Conservation (phyloP, 1,139 yeast genomes). For the Taiozyma sp. region DNA sequence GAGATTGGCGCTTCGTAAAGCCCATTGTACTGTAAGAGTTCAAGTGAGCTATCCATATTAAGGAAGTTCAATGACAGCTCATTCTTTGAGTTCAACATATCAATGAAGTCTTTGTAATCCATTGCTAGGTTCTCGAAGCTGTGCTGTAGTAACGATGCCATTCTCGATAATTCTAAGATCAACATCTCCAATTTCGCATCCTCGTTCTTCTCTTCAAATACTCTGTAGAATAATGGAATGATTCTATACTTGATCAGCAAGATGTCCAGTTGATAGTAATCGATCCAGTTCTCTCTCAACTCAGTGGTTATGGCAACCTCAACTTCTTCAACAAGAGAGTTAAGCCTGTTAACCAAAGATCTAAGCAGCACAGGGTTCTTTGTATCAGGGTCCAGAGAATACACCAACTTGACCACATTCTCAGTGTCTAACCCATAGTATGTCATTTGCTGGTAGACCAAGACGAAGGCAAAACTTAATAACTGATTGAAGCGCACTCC, state of each 20-base stretch:
- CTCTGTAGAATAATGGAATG: slow-evolving; percentile 1
- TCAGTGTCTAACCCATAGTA: background rate
- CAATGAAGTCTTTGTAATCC: background rate
- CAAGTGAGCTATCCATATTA: background rate
- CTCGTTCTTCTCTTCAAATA: background rate
- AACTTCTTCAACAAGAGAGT: background rate
- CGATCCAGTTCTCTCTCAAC: slow-evolving; percentile 5
- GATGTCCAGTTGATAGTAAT: slow-evolving; percentile 2
- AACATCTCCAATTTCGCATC: background rate
- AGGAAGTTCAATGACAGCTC: background rate
- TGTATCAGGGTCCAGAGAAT: background rate
- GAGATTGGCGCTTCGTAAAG: background rate
- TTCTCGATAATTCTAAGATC: background rate
- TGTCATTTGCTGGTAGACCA: background rate
- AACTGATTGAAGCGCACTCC: background rate
- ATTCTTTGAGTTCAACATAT: background rate
- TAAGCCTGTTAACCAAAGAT: background rate
- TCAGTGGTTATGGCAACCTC: background rate
- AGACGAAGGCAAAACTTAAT: background rate
- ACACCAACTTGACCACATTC: background rate
- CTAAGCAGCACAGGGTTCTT: background rate
- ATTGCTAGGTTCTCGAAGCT: background rate
- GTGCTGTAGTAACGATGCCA: background rate
- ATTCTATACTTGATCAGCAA: slow-evolving; percentile 1
- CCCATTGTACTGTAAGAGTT: background rate